phyloP scores from a whole-genome alignment of 2,329 filamentous ascomycete species.

The Calonectria naviculata region DNA sequence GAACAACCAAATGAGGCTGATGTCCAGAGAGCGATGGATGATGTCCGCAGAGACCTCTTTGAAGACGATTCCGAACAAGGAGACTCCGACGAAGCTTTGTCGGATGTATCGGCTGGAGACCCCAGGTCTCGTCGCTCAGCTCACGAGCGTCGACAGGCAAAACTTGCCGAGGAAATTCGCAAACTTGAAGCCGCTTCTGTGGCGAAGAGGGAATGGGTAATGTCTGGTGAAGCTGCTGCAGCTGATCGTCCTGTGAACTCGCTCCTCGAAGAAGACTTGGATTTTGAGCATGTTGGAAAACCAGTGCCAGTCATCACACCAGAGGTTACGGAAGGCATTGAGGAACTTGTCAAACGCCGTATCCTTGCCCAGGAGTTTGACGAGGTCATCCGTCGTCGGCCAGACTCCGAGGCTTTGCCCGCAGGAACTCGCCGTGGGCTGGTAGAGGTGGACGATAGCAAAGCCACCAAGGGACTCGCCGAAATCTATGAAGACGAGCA shows the following conservation, averaged over 20 bases:
- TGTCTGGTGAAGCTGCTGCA: slow-evolving; percentile 88
- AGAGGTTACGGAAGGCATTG: slow-evolving; percentile 90
- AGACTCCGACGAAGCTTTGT: slow-evolving; percentile 73
- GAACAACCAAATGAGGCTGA: slow-evolving; percentile 69
- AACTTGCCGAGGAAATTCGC: slow-evolving; percentile 89
- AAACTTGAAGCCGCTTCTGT: slow-evolving; percentile 90
- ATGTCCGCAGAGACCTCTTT: slow-evolving; percentile 90
- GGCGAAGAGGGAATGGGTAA: slow-evolving; percentile 89
- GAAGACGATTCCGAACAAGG: slow-evolving; percentile 77
- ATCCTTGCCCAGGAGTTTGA: slow-evolving; percentile 94
- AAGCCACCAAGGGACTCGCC: slow-evolving; percentile 86
- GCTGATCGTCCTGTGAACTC: slow-evolving; percentile 89
- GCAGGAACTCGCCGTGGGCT: slow-evolving; percentile 74
- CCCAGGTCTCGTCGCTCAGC: slow-evolving; percentile 81
- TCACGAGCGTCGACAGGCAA: slow-evolving; percentile 88
- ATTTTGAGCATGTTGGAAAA: slow-evolving; percentile 96
- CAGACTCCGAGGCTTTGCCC: slow-evolving; percentile 75
- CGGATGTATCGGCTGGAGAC: slow-evolving; percentile 75
- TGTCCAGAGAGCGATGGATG: slow-evolving; percentile 84
- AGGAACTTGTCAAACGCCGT: slow-evolving; percentile 92
- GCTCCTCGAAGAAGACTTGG: slow-evolving; percentile 91
- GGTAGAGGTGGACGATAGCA: slow-evolving; percentile 86
- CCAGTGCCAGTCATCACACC: slow-evolving; percentile 94
- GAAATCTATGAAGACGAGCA: slow-evolving; percentile 97
- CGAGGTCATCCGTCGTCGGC: slow-evolving; percentile 85